Evolutionary conservation across 495 filamentous ascomycete species (phyloP).

Genomic region (Endocarpon pusillum): DNA sequence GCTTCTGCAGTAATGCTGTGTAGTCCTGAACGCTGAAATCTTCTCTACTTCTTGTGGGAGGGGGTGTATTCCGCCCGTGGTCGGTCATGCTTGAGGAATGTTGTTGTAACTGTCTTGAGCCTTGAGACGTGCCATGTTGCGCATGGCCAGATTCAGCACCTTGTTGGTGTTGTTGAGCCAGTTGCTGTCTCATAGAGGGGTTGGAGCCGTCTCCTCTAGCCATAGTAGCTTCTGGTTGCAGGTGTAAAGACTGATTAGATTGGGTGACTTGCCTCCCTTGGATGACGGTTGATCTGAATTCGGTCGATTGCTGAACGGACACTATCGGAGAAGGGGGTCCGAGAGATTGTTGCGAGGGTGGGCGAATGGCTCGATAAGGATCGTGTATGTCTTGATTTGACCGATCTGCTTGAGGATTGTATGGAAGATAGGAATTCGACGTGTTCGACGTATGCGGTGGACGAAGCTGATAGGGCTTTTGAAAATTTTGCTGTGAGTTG

Average conservation of each 20-base stretch:
- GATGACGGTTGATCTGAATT: not conserved
- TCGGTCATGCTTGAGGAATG: constrained; percentile 21
- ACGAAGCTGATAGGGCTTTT: too few species aligned
- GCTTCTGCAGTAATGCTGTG: constrained; percentile 25
- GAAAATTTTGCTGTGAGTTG: too few species aligned
- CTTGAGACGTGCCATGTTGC: constrained; percentile 8
- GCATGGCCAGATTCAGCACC: constrained; percentile 6
- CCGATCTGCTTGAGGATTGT: not conserved
- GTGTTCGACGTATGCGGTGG: not conserved
- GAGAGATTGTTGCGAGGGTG: constrained; percentile 45
- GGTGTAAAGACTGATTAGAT: constrained; percentile 24
- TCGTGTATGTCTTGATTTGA: not conserved
- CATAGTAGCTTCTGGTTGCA: constrained; percentile 19
- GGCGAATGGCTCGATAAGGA: constrained; percentile 11
- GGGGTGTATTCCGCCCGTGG: constrained; percentile 44
- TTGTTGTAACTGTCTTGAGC: constrained; percentile 12
- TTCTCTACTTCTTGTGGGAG: constrained; percentile 32
- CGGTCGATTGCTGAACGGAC: constrained; percentile 8
- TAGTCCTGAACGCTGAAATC: constrained; percentile 34
- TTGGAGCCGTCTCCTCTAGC: constrained; percentile 21
- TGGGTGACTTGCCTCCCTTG: constrained; percentile 14
- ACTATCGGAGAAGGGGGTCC: constrained; percentile 21
- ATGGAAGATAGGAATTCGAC: constrained; percentile 1
- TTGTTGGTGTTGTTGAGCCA: constrained; percentile 19
- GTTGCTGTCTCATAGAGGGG: constrained; percentile 15